Base-by-base conservation (phyloP, 129 eudicot species). In the Kitagawia praeruptora region DNA sequence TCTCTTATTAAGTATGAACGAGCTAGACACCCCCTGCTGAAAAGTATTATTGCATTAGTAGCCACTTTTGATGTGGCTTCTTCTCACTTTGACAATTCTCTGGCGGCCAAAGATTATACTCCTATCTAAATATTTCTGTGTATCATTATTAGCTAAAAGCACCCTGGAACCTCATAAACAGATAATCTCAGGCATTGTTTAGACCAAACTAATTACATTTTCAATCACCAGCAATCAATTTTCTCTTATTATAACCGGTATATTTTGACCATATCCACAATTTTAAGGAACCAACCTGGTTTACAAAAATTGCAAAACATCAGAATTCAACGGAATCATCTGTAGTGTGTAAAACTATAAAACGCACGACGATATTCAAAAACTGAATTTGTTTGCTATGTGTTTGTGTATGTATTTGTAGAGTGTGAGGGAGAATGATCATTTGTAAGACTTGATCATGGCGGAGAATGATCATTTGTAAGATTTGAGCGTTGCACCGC, bases 401-500 rank as follows among this genome's bases (percentile, higher is more conserved):
- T 49, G 56, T 49, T 49, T 49, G 56, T 15, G 56, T 14, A 49
- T 51, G n/a, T 4, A 34, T 34, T 34, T 34, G 37, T 34, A 34
- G 21, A 53, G 25, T 7, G 63, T 53, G n/a, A 58, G 0, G 8
- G 31, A 58, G 13, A 23, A 58, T 21, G 69, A 61, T 61, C 34
- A 72, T 72, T 19, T 72, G 49, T 71, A 71, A 8, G 75, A 75
- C n/a, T 31, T 0, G 37, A 34, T n/a, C n/a, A n/a, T 34, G 37
- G 37, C 37, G 37, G 37, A 34, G 23, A 15, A 49, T 2, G 67
- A 58, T 58, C 31, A 71, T 71, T 18, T 71, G 49, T 71, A 71
- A 8, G 75, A 75, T 18, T 48, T 48, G 16, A 86, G 87, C 78
- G 82, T 81, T 31, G 79, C 77, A 25, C 89, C 87, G 74, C 89